Conservation (phyloP, 129 eudicot species). For the Centaurea solstitialis region DNA sequence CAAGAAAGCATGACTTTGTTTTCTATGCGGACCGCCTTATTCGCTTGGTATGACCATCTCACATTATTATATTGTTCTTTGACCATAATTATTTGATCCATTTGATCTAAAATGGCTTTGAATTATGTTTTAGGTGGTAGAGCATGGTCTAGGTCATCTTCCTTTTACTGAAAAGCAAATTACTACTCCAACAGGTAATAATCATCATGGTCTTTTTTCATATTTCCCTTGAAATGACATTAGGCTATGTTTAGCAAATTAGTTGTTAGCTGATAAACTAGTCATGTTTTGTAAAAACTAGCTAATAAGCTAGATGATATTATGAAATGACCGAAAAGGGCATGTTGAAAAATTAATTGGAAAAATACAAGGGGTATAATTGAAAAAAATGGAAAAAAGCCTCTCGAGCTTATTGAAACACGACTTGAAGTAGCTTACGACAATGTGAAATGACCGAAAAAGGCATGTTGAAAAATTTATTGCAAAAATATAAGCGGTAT, state of each 20-base stretch:
- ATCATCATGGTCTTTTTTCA: not conserved
- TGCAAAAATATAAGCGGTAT: no score
- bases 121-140: constrained; percentile 69
- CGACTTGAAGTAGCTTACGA: no score
- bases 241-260: not conserved
- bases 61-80: not conserved
- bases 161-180: constrained; percentile 87
- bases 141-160: constrained; percentile 94
- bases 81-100: not conserved
- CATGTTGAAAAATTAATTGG: not conserved
- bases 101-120: constrained; percentile 8
- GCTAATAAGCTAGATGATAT: not conserved
- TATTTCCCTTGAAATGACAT: not conserved
- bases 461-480: no score
- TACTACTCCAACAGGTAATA: constrained; percentile 84
- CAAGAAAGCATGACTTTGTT: constrained; percentile 87
- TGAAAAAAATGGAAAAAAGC: not conserved
- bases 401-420: not conserved
- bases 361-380: not conserved
- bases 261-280: not conserved
- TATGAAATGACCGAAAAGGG: not conserved
- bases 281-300: not conserved
- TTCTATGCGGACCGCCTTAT: constrained; percentile 92
- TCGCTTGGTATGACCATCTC: constrained; percentile 69
- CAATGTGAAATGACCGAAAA: no score